phyloP scores from a whole-genome alignment of 1,284 basidiomycete species.

The Melampsora americana region DNA sequence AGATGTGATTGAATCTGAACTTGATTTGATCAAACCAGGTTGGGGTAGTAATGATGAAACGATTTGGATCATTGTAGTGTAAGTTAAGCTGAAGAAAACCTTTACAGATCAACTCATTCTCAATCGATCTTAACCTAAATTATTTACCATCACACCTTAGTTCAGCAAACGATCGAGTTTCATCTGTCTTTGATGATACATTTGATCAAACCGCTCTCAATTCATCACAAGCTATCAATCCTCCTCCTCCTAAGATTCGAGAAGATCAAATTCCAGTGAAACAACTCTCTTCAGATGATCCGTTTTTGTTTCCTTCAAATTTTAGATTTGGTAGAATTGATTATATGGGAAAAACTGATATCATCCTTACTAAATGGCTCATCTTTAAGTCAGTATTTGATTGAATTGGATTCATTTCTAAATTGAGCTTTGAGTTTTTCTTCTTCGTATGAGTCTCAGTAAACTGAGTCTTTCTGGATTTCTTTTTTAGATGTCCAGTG shows the following conservation, averaged over 20 bases:
- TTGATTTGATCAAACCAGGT: constrained; percentile 29
- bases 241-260: constrained; percentile 21
- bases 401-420: neutral
- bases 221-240: constrained; percentile 33
- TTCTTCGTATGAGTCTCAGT: neutral
- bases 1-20: constrained; percentile 32
- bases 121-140: neutral
- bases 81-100: neutral
- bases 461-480: too few species aligned
- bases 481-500: constrained; percentile 45
- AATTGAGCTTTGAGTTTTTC: neutral
- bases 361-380: constrained; percentile 40
- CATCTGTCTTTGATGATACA: constrained; percentile 29
- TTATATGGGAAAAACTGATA: constrained; percentile 42
- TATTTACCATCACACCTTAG: neutral
- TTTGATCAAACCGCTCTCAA: constrained; percentile 36
- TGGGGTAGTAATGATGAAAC: constrained; percentile 40
- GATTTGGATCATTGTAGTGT: constrained; percentile 42
- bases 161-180: constrained; percentile 36
- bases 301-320: constrained; percentile 21
- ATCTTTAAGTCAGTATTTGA: constrained; percentile 31
- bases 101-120: neutral
- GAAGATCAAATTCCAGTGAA: constrained; percentile 24
- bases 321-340: constrained; percentile 39
- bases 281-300: constrained; percentile 27